A percentile compares a stretch with the other conserved stretches of the same genome.
Evolutionary conservation across 371 early-diverging fungal species (phyloP).

Genomic region (Cladochytrium tenue): DNA sequence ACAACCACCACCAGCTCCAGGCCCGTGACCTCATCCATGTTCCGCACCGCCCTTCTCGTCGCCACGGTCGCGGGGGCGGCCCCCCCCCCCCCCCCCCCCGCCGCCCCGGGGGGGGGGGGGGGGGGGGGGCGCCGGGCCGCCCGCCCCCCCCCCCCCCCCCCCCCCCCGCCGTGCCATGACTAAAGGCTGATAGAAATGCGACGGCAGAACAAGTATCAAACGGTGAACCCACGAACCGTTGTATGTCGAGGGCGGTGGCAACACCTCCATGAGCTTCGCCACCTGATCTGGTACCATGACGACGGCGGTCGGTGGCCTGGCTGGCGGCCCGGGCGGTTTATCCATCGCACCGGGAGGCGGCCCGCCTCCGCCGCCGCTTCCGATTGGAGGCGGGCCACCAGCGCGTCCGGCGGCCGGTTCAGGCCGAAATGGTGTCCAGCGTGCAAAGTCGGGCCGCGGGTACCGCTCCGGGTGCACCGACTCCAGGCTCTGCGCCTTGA

Average conservation of each 20-base stretch:
- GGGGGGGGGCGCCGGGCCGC: too few relatives aligned
- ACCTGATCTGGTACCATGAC: constrained; percentile 22
- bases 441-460: constrained; percentile 76
- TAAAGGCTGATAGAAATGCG: too few relatives aligned
- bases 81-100: too few relatives aligned
- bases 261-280: constrained; percentile 12
- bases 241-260: constrained; percentile 27
- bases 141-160: too few relatives aligned
- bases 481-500: constrained; percentile 51
- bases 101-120: too few relatives aligned
- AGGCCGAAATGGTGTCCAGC: constrained; percentile 72
- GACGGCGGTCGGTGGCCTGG: background rate
- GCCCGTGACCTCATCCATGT: too few relatives aligned
- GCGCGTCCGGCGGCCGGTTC: constrained; percentile 22
- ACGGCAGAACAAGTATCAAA: constrained; percentile 2
- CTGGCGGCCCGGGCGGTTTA: background rate
- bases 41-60: too few relatives aligned
- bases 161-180: too few relatives aligned
- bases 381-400: background rate
- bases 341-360: constrained; percentile 2
- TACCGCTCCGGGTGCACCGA: constrained; percentile 73
- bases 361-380: background rate
- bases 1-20: too few relatives aligned
- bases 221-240: constrained; percentile 15
- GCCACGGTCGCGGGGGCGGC: too few relatives aligned